Conservation (phyloP, 352 stramenopile genomes). For the Globisporangium solare region DNA sequence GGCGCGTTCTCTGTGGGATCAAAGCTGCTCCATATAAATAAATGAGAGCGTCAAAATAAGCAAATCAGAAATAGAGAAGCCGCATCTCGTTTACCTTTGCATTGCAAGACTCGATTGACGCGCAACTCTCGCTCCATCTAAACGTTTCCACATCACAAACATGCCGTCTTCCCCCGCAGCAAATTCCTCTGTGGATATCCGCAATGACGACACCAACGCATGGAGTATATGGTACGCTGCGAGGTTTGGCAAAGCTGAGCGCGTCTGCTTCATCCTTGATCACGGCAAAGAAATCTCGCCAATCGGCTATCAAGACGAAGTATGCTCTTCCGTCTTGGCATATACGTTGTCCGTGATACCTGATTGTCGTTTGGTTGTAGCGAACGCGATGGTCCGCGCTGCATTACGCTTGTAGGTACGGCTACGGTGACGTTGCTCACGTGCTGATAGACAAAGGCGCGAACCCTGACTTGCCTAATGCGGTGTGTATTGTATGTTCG, state of each 20-base stretch:
- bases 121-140: neutral
- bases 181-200: neutral
- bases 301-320: conserved; percentile 51
- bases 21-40: conserved; percentile 2
- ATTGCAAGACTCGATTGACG: neutral
- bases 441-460: conserved; percentile 44
- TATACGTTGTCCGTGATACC: no score
- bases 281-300: conserved; percentile 24
- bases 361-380: conserved; percentile 14
- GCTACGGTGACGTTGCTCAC: conserved; percentile 39
- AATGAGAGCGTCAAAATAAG: conserved; percentile 1
- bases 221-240: conserved; percentile 79
- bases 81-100: no score
- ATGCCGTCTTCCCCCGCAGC: no score
- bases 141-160: neutral
- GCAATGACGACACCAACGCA: conserved; percentile 19
- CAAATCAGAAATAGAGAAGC: no score
- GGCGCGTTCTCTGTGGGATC: no score
- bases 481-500: conserved; percentile 18
- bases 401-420: conserved; percentile 56
- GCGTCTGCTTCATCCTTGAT: conserved; percentile 48
- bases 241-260: conserved; percentile 46
- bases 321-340: conserved; percentile 13
- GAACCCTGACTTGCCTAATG: conserved; percentile 39
- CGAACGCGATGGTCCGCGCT: conserved; percentile 52